These are phyloP conservation scores for Penicillium italicum DNA, from an alignment of 2,329 filamentous ascomycete species.

Conservation along the genomic window DNA sequence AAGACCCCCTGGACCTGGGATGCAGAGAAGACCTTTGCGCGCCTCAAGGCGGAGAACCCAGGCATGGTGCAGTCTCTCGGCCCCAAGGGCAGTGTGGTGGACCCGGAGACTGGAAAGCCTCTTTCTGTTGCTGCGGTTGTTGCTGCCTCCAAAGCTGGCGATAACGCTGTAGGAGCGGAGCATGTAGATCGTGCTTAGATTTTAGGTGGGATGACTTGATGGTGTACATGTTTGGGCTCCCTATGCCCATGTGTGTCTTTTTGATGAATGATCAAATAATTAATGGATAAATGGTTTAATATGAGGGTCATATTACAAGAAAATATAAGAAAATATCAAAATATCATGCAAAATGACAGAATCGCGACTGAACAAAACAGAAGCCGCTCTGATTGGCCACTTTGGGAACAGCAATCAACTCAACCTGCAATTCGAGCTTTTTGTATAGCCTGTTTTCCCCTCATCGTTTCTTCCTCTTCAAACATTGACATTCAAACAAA, in stretches of 20 bases:
- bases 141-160: slow-evolving; percentile 3
- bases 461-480: background rate
- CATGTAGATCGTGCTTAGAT: slow-evolving; percentile 18
- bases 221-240: background rate
- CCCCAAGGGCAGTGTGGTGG: slow-evolving; percentile 33
- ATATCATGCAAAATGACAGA: no score
- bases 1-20: slow-evolving; percentile 68
- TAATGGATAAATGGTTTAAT: background rate
- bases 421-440: slow-evolving; percentile 49
- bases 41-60: slow-evolving; percentile 60
- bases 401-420: slow-evolving; percentile 34
- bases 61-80: slow-evolving; percentile 43
- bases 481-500: background rate
- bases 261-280: background rate
- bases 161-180: slow-evolving; percentile 10
- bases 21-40: slow-evolving; percentile 61
- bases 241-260: background rate
- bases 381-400: slow-evolving; percentile 23
- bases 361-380: no score
- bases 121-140: slow-evolving; percentile 4
- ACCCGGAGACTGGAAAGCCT: slow-evolving; percentile 31
- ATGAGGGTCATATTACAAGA: no score
- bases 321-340: background rate
- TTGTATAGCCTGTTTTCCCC: slow-evolving; percentile 12
- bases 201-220: background rate